A percentile compares a stretch with the other conserved stretches of the same genome.
Conservation (phyloP, 148 eudicot genomes). For the Mesembryanthemum crystallinum region DNA sequence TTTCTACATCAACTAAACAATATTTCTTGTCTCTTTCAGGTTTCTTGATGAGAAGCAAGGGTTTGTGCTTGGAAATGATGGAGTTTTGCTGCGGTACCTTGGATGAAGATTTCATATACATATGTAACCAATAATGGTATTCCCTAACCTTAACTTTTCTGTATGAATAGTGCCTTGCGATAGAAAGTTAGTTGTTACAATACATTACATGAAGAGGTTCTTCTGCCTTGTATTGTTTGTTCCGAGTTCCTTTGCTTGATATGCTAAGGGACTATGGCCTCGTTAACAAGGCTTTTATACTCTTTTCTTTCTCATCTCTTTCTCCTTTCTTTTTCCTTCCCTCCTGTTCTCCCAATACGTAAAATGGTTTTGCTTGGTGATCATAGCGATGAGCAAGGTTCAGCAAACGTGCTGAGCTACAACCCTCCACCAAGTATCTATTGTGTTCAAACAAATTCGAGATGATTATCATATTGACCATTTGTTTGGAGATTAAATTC, state of each 20-base stretch:
- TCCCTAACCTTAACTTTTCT: not conserved
- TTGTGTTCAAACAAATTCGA: too few species aligned
- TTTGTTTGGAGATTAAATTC: not conserved
- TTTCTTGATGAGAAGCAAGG: conserved; percentile 80
- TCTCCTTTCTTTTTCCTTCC: not conserved
- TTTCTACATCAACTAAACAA: not conserved
- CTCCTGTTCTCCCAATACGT: not conserved
- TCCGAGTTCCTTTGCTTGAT: not conserved
- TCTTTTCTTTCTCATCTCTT: not conserved
- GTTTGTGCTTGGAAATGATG: conserved; percentile 95
- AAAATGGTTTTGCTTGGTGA: not conserved
- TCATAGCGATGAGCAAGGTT: not conserved
- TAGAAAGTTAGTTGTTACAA: not conserved
- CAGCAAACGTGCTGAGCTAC: not conserved
- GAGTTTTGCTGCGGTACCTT: conserved; percentile 89
- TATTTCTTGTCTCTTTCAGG: conserved; percentile 45
- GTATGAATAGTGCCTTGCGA: not conserved
- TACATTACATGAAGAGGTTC: not conserved
- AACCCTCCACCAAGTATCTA: not conserved
- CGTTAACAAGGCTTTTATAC: not conserved
- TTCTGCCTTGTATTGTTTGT: not conserved
- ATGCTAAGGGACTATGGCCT: not conserved
- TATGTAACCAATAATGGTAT: not conserved
- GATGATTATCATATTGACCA: not conserved
- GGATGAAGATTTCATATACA: conserved; percentile 43